Base-by-base conservation (phyloP, 2,329 filamentous ascomycete species). In the Colletotrichum tamarilloi region DNA sequence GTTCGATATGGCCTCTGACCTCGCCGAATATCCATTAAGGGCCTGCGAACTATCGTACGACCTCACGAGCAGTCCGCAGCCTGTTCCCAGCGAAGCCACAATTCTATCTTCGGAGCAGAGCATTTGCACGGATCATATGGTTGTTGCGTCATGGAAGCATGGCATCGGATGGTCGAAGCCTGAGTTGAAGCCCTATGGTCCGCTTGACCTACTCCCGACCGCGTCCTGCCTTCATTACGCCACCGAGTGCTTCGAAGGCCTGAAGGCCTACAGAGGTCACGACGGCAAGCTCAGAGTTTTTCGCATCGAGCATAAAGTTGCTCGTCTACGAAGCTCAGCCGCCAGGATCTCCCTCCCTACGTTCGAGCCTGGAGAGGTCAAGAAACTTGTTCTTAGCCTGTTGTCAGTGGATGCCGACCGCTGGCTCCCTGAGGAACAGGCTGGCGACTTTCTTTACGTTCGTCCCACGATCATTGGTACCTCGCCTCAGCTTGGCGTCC, bases 391-490 rank as follows among this genome's bases (percentile, higher is more conserved):
- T 76, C 83, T 90, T 42, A 89, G 89, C 60, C 89, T 98, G 62
- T 89, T 94, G 80, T 89, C 91, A 74, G 89, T 92, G 76, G 93
- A 97, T 82, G 92, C 92, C 2, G 84, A 89, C 75, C 93, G 93
- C 79, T 98, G 95, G 95, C 88, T 97, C 53, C 94, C 95, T 55
- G 88, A 88, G 77, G 87, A 90, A 75, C 86, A 90, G 49, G 87
- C 92, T 1, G 93, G 93, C 53, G 85, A 85, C 64, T 97, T 93
- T 85, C 85, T 98, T 64, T 98, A 98, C 85, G 87, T 98, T 71
- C 93, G 95, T 60, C 95, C 95, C 2, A 95, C 94, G 0, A 88
- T 98, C 82, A 98, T 98, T 79, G 95, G 92, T 64, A 95, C 93
- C 11, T 93, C 94, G 77, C 84, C 92, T 7, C 92, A 94, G 78